Evolutionary conservation across 371 early-diverging fungal species (phyloP).

Genomic region (Mortierella sp.): DNA sequence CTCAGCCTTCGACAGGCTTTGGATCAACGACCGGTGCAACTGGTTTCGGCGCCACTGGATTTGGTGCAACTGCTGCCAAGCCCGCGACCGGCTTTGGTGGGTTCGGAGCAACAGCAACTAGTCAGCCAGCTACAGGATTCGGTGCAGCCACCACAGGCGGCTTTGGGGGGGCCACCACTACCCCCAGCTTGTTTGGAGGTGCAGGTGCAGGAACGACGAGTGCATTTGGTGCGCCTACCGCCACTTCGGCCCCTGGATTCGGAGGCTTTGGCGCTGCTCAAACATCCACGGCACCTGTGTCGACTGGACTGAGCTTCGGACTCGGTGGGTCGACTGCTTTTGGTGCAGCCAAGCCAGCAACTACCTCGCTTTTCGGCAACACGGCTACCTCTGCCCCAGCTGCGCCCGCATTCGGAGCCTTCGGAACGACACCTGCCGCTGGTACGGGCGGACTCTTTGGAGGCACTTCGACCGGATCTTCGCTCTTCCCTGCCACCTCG

Average conservation of each 20-base stretch:
- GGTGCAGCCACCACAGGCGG: constrained; percentile 45
- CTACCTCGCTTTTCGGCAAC: constrained; percentile 55
- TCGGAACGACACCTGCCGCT: constrained; percentile 46
- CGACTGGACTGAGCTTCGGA: constrained; percentile 60
- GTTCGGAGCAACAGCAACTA: constrained; percentile 59
- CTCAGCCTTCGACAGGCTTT: constrained; percentile 51
- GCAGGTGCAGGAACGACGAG: constrained; percentile 60
- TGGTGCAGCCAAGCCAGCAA: constrained; percentile 58
- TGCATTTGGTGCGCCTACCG: constrained; percentile 60
- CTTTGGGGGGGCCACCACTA: constrained; percentile 45
- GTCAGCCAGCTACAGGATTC: constrained; percentile 62
- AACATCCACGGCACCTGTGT: constrained; percentile 55
- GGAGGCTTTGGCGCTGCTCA: constrained; percentile 59
- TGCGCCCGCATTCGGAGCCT: constrained; percentile 45
- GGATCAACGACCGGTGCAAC: constrained; percentile 50
- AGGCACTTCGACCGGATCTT: constrained; percentile 30
- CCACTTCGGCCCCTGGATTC: constrained; percentile 53
- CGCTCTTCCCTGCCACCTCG: constrained; percentile 42
- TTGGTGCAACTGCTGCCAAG: constrained; percentile 58
- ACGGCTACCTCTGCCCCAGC: constrained; percentile 36
- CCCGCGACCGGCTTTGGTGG: constrained; percentile 62
- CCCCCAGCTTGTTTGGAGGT: constrained; percentile 66
- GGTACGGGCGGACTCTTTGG: constrained; percentile 48
- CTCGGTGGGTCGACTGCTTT: constrained; percentile 57
- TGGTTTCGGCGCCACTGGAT: constrained; percentile 57